Evolutionary conservation across 192 early-diverging fungal genomes (phyloP).

Genomic region (Linnemannia exigua): DNA sequence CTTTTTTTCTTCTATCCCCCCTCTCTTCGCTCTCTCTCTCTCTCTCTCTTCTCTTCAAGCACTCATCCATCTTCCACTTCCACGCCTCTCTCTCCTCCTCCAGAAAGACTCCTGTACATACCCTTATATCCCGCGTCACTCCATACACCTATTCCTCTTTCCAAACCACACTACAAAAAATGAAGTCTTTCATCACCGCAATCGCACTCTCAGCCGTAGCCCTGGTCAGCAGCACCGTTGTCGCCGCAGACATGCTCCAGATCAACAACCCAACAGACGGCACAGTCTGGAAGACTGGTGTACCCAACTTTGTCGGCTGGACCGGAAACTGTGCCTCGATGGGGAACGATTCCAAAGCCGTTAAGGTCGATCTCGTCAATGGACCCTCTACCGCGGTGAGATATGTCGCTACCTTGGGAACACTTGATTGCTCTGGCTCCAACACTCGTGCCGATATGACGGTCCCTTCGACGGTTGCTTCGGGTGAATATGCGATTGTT

Average conservation of each 20-base stretch:
- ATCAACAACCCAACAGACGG: conserved; percentile 55
- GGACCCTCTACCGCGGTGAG: conserved; percentile 47
- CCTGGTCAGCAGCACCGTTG: conserved; percentile 2
- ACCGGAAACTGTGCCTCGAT: conserved; percentile 54
- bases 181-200: conserved; percentile 26
- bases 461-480: conserved; percentile 35
- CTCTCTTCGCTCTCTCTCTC: neutral
- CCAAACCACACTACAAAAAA: neutral
- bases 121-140: conserved; percentile 1
- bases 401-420: conserved; percentile 46
- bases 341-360: conserved; percentile 43
- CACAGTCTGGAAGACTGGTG: conserved; percentile 40
- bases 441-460: conserved; percentile 55
- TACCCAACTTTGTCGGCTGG: conserved; percentile 55
- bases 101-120: neutral
- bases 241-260: conserved; percentile 50
- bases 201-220: conserved; percentile 8
- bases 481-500: conserved; percentile 48
- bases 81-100: neutral
- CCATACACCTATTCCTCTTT: neutral
- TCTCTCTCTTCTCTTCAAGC: neutral
- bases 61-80: neutral
- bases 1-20: neutral
- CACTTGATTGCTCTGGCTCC: conserved; percentile 46
- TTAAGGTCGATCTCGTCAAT: conserved; percentile 57